Percentiles rank a stretch among this genome's conserved stretches.
phyloP scores from a whole-genome alignment of 495 filamentous ascomycete species.

The Tetracladium marchalianum region DNA sequence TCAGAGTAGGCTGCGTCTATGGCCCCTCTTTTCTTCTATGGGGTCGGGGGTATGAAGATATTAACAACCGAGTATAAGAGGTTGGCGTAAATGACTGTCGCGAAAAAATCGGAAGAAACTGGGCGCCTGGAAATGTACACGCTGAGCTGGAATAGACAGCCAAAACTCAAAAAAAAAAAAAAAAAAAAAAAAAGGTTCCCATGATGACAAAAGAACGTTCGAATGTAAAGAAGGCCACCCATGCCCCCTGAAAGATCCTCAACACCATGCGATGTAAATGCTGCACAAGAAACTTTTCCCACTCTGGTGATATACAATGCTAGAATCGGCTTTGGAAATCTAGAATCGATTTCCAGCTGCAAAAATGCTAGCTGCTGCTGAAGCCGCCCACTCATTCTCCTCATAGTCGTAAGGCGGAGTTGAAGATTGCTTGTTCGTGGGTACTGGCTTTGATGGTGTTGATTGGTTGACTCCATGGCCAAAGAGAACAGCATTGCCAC shows the following conservation, averaged over 20 bases:
- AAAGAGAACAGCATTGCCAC: constrained; percentile 62
- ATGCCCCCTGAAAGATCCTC: constrained; percentile 17
- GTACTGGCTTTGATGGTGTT: constrained; percentile 43
- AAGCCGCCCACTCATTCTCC: constrained; percentile 81
- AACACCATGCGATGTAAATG: constrained; percentile 27
- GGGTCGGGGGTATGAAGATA: constrained; percentile 26
- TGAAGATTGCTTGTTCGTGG: constrained; percentile 46
- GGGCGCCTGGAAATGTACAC: constrained; percentile 21
- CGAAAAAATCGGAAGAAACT: constrained; percentile 10
- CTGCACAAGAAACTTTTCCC: constrained; percentile 20
- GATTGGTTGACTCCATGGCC: constrained; percentile 41
- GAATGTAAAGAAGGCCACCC: constrained; percentile 20
- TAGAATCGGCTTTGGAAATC: constrained; percentile 3
- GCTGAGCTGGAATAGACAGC: constrained; percentile 21
- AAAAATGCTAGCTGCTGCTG: constrained; percentile 68
- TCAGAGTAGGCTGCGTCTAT: constrained; percentile 16
- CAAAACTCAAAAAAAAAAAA: constrained; percentile 20
- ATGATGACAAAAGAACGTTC: constrained; percentile 21
- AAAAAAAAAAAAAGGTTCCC: constrained; percentile 16
- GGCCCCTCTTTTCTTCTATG: constrained; percentile 13
- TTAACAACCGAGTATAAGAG: constrained; percentile 20
- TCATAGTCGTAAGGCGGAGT: constrained; percentile 79
- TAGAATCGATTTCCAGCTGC: constrained; percentile 51
- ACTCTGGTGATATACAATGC: constrained; percentile 13
- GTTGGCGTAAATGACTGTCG: constrained; percentile 10